Conservation (phyloP, 106 monocot genomes). For the Alisma plantagoaquatica region DNA sequence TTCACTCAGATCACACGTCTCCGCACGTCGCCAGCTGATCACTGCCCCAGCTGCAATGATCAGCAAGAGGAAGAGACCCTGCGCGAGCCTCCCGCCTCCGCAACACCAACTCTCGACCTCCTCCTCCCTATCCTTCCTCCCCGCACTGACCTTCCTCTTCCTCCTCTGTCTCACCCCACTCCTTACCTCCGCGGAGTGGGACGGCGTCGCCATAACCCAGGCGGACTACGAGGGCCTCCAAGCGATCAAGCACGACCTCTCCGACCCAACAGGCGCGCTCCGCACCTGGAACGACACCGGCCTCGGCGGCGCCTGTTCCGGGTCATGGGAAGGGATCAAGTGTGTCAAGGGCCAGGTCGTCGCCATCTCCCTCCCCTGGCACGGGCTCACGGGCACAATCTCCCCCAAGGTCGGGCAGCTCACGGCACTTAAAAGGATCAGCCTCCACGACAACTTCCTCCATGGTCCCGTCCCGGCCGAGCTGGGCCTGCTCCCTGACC, state of each 20-base stretch:
- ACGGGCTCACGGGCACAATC: constrained; percentile 41
- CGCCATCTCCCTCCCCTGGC: constrained; percentile 73
- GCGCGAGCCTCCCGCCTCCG: too few species aligned
- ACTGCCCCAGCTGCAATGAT: too few species aligned
- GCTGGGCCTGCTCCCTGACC: constrained; percentile 43
- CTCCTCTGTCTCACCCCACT: neutral
- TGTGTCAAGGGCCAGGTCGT: constrained; percentile 70
- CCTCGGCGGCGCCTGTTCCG: constrained; percentile 69
- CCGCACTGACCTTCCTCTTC: constrained; percentile 1
- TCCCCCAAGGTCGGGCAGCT: constrained; percentile 67
- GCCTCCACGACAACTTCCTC: constrained; percentile 69
- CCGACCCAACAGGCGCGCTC: constrained; percentile 46
- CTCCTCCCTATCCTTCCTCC: too few species aligned
- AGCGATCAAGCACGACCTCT: constrained; percentile 48
- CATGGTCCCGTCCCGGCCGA: constrained; percentile 45
- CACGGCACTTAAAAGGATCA: constrained; percentile 51
- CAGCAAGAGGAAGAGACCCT: too few species aligned
- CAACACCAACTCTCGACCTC: too few species aligned
- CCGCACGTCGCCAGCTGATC: too few species aligned
- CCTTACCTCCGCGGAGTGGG: constrained; percentile 10
- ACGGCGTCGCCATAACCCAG: constrained; percentile 52
- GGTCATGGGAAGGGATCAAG: constrained; percentile 76
- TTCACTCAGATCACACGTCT: too few species aligned
- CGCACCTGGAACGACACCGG: constrained; percentile 71
- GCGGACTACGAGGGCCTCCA: constrained; percentile 72